These are phyloP conservation scores for Aaosphaeria pasadenensis DNA, from an alignment of 2,329 filamentous ascomycete species.

Conservation along the genomic window DNA sequence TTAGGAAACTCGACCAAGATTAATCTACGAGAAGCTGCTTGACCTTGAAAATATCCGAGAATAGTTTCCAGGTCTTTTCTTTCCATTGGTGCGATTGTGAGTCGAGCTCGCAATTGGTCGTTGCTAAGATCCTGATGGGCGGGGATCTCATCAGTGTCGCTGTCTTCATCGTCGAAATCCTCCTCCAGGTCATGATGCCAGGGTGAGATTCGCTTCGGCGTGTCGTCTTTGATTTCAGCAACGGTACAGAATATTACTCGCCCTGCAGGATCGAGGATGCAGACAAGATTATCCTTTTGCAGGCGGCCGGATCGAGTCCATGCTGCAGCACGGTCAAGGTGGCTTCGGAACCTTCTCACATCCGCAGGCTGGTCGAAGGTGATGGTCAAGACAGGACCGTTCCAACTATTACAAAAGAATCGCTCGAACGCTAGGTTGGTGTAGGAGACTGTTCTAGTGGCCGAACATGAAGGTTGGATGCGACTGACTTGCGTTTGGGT, in stretches of 20 bases:
- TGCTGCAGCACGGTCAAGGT: slow-evolving; percentile 6
- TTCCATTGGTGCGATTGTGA: slow-evolving; percentile 1
- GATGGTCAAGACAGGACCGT: slow-evolving; percentile 7
- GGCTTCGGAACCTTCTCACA: background rate
- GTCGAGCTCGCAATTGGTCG: slow-evolving; percentile 1
- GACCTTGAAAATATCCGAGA: background rate
- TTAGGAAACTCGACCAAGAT: slow-evolving; percentile 16
- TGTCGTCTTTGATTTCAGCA: slow-evolving; percentile 1
- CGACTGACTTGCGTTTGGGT: background rate
- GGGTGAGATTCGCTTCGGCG: background rate
- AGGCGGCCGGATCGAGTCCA: slow-evolving; percentile 9
- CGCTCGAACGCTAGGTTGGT: slow-evolving; percentile 1
- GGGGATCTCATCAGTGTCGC: background rate
- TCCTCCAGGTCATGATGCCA: no score
- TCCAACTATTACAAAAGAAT: slow-evolving; percentile 3
- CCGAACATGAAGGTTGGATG: no score
- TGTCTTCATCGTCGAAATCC: background rate
- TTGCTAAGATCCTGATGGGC: slow-evolving; percentile 3
- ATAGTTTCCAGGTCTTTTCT: slow-evolving; percentile 1
- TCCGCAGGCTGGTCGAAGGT: slow-evolving; percentile 9
- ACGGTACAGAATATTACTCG: slow-evolving; percentile 8
- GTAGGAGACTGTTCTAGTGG: slow-evolving; percentile 2
- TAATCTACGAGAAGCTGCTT: no score
- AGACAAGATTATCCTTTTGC: slow-evolving; percentile 11
- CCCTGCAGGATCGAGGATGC: slow-evolving; percentile 9